A percentile compares a stretch with the other conserved stretches of the same genome.
These are phyloP conservation scores for Artomyces pyxidatus DNA, from an alignment of 768 basidiomycete genomes.

Conservation along the genomic window DNA sequence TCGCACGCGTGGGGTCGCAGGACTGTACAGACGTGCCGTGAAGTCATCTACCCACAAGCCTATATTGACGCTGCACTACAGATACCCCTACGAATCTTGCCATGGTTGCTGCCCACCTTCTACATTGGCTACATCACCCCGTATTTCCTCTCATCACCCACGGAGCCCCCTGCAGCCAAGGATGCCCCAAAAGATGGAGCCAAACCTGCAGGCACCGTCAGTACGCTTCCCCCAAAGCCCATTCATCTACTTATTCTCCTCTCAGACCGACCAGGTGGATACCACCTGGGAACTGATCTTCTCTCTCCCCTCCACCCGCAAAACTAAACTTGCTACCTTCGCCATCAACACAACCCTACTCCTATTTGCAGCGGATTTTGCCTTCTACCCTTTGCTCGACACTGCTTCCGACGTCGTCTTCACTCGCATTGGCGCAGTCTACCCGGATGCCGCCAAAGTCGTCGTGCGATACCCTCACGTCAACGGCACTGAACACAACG, in stretches of 20 bases:
- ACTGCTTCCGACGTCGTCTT: conserved; percentile 49
- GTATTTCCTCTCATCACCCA: not conserved
- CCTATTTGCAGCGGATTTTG: conserved; percentile 38
- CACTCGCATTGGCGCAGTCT: conserved; percentile 63
- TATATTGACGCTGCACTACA: too few relatives aligned
- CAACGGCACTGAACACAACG: conserved; percentile 24
- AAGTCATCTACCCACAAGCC: too few relatives aligned
- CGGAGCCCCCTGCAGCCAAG: not conserved
- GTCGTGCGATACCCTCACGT: conserved; percentile 47
- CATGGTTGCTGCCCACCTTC: conserved; percentile 27
- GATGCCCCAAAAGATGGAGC: not conserved
- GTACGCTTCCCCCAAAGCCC: conserved; percentile 25
- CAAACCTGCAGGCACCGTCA: conserved; percentile 23
- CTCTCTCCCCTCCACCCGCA: conserved; percentile 25
- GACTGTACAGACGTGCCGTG: too few relatives aligned
- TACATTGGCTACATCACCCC: not conserved
- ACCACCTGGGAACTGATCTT: conserved; percentile 21
- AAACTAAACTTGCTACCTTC: conserved; percentile 20
- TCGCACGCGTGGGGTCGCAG: too few relatives aligned
- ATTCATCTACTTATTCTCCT: conserved; percentile 5
- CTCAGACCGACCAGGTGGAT: conserved; percentile 3
- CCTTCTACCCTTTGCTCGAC: conserved; percentile 46
- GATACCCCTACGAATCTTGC: not conserved
- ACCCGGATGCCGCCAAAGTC: conserved; percentile 55
- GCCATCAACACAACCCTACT: conserved; percentile 34